These are phyloP conservation scores for Pythium apleroticum DNA, from an alignment of 352 stramenopile species.

Conservation along the genomic window DNA sequence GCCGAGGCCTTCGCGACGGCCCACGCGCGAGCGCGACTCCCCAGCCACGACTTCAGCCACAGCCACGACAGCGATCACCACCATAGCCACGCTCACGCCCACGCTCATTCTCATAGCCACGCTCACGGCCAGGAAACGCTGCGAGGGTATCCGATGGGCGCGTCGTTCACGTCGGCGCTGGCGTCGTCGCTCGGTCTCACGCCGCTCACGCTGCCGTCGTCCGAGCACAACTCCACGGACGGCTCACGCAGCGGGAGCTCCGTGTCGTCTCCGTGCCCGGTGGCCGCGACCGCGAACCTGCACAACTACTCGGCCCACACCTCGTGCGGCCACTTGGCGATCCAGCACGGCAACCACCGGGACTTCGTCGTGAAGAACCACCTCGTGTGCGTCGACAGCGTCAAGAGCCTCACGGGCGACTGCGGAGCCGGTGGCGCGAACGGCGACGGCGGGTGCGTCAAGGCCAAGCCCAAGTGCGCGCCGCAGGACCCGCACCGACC, in stretches of 20 bases:
- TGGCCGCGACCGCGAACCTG: slow-evolving; percentile 36
- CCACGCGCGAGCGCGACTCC: neutral
- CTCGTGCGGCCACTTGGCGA: slow-evolving; percentile 71
- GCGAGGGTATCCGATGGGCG: neutral
- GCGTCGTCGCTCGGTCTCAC: slow-evolving; percentile 1
- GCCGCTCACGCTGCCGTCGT: neutral
- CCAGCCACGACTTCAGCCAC: slow-evolving; percentile 6
- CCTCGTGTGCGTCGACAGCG: slow-evolving; percentile 71
- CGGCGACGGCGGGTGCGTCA: slow-evolving; percentile 17
- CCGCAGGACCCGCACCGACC: slow-evolving; percentile 54
- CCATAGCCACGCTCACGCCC: neutral
- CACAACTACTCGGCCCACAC: slow-evolving; percentile 64
- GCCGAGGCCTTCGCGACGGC: slow-evolving; percentile 13
- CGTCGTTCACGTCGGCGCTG: slow-evolving; percentile 8
- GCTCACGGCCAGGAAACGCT: slow-evolving; percentile 1
- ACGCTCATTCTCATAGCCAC: neutral
- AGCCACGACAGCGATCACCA: too few species aligned
- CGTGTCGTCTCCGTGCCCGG: slow-evolving; percentile 16
- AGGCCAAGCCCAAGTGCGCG: slow-evolving; percentile 21
- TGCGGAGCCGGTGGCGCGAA: slow-evolving; percentile 21
- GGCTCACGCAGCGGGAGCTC: neutral
- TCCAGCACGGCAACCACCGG: slow-evolving; percentile 74
- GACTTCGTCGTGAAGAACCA: slow-evolving; percentile 86
- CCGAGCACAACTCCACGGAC: slow-evolving; percentile 4
- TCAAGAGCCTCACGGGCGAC: slow-evolving; percentile 49